phyloP scores from a whole-genome alignment of 192 early-diverging fungal genomes.

The Backusella australiensis region DNA sequence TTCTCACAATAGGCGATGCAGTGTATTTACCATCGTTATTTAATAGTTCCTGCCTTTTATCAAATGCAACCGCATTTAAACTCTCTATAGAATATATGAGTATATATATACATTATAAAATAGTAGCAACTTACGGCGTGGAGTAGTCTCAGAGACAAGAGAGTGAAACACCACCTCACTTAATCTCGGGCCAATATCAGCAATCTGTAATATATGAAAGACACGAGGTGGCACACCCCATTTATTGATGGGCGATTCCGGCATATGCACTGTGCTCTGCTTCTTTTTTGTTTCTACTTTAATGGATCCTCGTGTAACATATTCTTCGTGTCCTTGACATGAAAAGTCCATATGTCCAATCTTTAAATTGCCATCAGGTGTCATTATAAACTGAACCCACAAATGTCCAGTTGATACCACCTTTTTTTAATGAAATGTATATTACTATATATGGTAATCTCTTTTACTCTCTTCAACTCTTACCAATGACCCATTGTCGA shows the following conservation, averaged over 20 bases:
- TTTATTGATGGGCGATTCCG: conserved; percentile 16
- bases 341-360: conserved; percentile 22
- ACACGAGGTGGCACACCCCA: conserved; percentile 19
- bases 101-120: neutral
- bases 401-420: conserved; percentile 19
- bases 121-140: neutral
- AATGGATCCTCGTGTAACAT: neutral
- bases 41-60: neutral
- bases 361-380: conserved; percentile 8
- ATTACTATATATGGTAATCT: neutral
- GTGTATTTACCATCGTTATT: neutral
- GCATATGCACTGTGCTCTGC: conserved; percentile 3
- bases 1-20: conserved; percentile 17
- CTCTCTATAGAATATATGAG: neutral
- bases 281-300: conserved; percentile 10
- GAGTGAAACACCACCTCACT: conserved; percentile 18
- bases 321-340: conserved; percentile 21
- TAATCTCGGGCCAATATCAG: conserved; percentile 11
- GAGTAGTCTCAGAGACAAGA: conserved; percentile 1
- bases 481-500: conserved; percentile 21
- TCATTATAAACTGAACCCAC: conserved; percentile 17
- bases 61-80: conserved; percentile 15
- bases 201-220: conserved; percentile 11
- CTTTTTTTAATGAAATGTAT: neutral
- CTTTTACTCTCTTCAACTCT: neutral